A percentile compares a stretch with the other conserved stretches of the same genome.
These are phyloP conservation scores for Talaromyces sp. DNA, from an alignment of 2,329 filamentous ascomycete genomes.

Conservation along the genomic window DNA sequence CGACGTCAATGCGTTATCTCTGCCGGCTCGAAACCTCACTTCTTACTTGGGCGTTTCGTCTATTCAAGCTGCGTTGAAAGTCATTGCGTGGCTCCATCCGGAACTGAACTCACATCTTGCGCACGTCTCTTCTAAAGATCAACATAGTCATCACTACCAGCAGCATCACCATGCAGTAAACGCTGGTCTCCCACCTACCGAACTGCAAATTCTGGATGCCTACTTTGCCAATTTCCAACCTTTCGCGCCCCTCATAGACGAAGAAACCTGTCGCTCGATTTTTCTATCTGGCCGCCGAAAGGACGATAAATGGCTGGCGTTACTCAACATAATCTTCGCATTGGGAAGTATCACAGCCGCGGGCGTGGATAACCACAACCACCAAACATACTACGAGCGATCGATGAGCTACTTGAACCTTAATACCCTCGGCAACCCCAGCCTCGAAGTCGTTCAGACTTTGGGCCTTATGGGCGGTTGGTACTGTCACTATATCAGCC, in stretches of 20 bases:
- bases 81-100: slow-evolving; percentile 57
- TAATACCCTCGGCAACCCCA: slow-evolving; percentile 63
- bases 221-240: slow-evolving; percentile 70
- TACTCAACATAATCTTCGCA: slow-evolving; percentile 72
- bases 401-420: slow-evolving; percentile 63
- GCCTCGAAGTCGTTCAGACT: slow-evolving; percentile 68
- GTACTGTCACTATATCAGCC: slow-evolving; percentile 73
- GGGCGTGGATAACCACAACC: slow-evolving; percentile 58
- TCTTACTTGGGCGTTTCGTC: slow-evolving; percentile 71
- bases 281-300: slow-evolving; percentile 53
- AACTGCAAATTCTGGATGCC: slow-evolving; percentile 59
- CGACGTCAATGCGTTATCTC: slow-evolving; percentile 64
- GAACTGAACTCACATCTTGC: slow-evolving; percentile 23
- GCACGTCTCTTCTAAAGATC: not conserved
- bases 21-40: slow-evolving; percentile 54
- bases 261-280: slow-evolving; percentile 62
- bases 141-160: not conserved
- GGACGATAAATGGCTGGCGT: slow-evolving; percentile 65
- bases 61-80: slow-evolving; percentile 67
- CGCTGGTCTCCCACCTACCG: not conserved
- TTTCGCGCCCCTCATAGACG: slow-evolving; percentile 68
- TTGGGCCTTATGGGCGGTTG: slow-evolving; percentile 67
- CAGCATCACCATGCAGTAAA: not conserved
- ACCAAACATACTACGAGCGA: slow-evolving; percentile 64
- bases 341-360: slow-evolving; percentile 67